Evolutionary conservation across 768 basidiomycete species (phyloP).

Genomic region (Leccinum ochraceum): DNA sequence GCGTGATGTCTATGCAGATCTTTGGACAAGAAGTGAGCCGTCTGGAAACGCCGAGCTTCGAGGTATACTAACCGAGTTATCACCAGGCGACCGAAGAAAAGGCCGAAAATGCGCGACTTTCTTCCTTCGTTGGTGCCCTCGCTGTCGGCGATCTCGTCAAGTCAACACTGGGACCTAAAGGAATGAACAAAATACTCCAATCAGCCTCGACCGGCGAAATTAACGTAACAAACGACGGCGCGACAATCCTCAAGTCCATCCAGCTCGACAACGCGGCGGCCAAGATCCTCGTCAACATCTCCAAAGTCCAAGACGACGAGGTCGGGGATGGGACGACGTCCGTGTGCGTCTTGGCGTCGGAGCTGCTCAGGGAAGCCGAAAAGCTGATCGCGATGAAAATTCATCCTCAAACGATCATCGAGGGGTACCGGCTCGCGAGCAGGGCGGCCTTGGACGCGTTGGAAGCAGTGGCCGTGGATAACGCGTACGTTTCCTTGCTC

Average conservation of each 20-base stretch:
- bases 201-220: constrained; percentile 88
- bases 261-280: constrained; percentile 98
- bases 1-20: constrained; percentile 58
- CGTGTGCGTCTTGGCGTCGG: constrained; percentile 90
- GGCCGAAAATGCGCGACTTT: constrained; percentile 96
- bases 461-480: constrained; percentile 78
- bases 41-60: not conserved
- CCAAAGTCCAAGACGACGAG: constrained; percentile 99
- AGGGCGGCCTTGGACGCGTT: constrained; percentile 81
- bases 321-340: constrained; percentile 94
- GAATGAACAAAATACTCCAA: constrained; percentile 99
- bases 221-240: constrained; percentile 98
- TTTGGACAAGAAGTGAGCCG: constrained; percentile 58
- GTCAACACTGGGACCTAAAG: constrained; percentile 97
- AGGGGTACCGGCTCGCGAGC: constrained; percentile 94
- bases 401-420: constrained; percentile 97
- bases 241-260: constrained; percentile 96
- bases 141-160: constrained; percentile 98
- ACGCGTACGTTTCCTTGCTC: constrained; percentile 57
- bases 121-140: constrained; percentile 96
- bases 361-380: constrained; percentile 93
- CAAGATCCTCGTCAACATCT: constrained; percentile 99
- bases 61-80: constrained; percentile 7
- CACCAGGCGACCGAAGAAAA: constrained; percentile 86
- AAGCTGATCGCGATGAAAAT: constrained; percentile 90